Percentiles rank a stretch among this genome's conserved stretches.
Evolutionary conservation across 176 grass and related monocot genomes (phyloP).

Genomic region (Alloteropsis semialata): DNA sequence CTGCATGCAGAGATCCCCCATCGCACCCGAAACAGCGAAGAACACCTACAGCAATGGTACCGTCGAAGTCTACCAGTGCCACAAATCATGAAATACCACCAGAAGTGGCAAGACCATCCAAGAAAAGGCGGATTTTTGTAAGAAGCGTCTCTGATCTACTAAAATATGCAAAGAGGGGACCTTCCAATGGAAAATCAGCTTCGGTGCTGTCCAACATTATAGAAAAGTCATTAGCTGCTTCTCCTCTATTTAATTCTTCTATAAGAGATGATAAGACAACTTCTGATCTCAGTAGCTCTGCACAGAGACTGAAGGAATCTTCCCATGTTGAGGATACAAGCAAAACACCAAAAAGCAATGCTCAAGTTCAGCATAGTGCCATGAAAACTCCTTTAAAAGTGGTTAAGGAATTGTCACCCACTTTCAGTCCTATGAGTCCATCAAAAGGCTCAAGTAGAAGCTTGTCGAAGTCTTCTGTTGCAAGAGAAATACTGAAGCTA

Average conservation of each 20-base stretch:
- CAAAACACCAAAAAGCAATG: conserved; percentile 30
- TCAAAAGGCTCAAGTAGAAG: conserved; percentile 48
- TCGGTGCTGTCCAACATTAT: conserved; percentile 40
- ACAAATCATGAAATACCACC: conserved; percentile 26
- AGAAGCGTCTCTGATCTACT: conserved; percentile 59
- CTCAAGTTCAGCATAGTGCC: conserved; percentile 4
- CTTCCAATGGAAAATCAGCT: conserved; percentile 32
- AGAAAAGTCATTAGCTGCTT: conserved; percentile 39
- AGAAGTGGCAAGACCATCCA: conserved; percentile 35
- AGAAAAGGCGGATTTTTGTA: conserved; percentile 62
- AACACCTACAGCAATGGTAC: conserved; percentile 39
- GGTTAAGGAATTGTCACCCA: conserved; percentile 56
- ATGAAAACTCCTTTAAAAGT: conserved; percentile 43
- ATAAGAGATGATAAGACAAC: conserved; percentile 28
- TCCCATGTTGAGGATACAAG: conserved; percentile 18
- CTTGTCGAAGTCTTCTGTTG: conserved; percentile 44
- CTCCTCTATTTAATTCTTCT: conserved; percentile 35
- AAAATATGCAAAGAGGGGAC: conserved; percentile 45
- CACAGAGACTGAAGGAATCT: conserved; percentile 11
- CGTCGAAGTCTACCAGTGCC: conserved; percentile 19
- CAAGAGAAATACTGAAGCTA: conserved; percentile 55
- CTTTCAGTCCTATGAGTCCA: conserved; percentile 60
- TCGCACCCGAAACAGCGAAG: conserved; percentile 42
- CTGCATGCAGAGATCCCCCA: neutral
- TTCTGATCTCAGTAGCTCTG: conserved; percentile 37